Evolutionary conservation across 495 filamentous ascomycete genomes (phyloP), one percentile per base, ranked within the genome.

Genomic region (Extremus antarcticus): DNA sequence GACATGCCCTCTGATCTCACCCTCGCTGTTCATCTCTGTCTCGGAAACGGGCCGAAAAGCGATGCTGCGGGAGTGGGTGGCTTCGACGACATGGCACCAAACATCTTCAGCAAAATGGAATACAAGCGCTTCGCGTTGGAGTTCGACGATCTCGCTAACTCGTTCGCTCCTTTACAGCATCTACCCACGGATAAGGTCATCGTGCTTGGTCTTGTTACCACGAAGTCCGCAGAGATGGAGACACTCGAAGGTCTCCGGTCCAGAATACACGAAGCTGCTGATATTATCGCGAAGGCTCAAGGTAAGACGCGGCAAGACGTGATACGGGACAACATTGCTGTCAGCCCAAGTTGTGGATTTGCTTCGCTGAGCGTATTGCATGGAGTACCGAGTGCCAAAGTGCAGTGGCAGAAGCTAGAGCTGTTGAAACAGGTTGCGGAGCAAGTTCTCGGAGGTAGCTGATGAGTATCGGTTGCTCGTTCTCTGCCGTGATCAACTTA

Each of bases 381-480:
- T 55, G 65, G 62, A 35, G 62, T 83, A 22, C 63, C 62, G 19
- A 71, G 76, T 59, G 79, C 81, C 48, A 72, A 82, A 66, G 54
- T 62, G 43, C 63, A 66, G 51, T 68, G 64, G 64, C 55, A 56
- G 35, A 68, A 68, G 56, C 45, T 68, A 8, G 32, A 59, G 47
- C 32, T 66, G n/a, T 64, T 64, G 51, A 59, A 63, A 0, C 55
- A 65, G 51, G 60, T 68, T 47, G 66, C 66, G n/a, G 63, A 65
- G 50, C 52, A 62, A 22, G 29, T 68, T 25, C 66, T 64, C 62
- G 35, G 35, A n/a, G n/a, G 35, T n/a, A 35, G 16, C n/a, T 39
- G 35, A 39, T 39, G n/a, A 39, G 35, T n/a, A n/a, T n/a, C n/a
- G n/a, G n/a, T n/a, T n/a, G n/a, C n/a, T n/a, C n/a, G n/a, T n/a